phyloP scores from a whole-genome alignment of 306 rosid species.

The Cucurbita pepo region DNA sequence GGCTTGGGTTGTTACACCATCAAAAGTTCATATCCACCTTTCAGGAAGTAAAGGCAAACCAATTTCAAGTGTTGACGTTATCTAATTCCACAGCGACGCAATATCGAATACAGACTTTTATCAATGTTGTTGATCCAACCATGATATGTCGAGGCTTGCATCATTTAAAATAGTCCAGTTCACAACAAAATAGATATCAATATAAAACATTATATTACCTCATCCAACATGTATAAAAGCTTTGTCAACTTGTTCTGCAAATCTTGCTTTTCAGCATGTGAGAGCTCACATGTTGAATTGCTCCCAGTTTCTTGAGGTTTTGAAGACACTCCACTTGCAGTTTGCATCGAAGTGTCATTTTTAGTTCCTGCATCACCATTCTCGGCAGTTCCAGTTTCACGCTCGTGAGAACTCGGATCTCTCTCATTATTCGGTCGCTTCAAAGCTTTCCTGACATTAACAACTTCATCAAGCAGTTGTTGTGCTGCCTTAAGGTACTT shows the following conservation, averaged over 20 bases:
- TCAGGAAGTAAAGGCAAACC: not conserved
- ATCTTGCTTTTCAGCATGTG: slow-evolving; percentile 64
- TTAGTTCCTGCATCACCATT: slow-evolving; percentile 30
- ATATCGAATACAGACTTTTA: not conserved
- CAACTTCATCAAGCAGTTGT: slow-evolving; percentile 66
- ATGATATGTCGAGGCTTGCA: not conserved
- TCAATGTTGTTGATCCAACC: not conserved
- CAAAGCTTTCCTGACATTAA: slow-evolving; percentile 43
- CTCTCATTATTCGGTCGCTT: slow-evolving; percentile 25
- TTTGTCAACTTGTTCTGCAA: slow-evolving; percentile 57
- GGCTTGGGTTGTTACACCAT: no score
- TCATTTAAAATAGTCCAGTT: not conserved
- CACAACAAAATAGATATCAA: not conserved
- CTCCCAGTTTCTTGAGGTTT: slow-evolving; percentile 32
- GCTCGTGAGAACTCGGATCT: slow-evolving; percentile 23
- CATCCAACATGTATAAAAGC: slow-evolving; percentile 63
- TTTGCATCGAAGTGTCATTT: slow-evolving; percentile 21
- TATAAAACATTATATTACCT: slow-evolving; percentile 25
- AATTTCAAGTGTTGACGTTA: not conserved
- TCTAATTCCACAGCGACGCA: not conserved
- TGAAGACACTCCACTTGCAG: slow-evolving; percentile 23
- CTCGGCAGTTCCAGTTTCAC: slow-evolving; percentile 15
- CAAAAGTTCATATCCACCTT: no score
- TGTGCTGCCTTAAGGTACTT: slow-evolving; percentile 66
- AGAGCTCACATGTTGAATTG: slow-evolving; percentile 38